Evolutionary conservation across 441 rosid species (phyloP), one percentile per base, ranked within the genome.

Genomic region (Populus hybrid): DNA sequence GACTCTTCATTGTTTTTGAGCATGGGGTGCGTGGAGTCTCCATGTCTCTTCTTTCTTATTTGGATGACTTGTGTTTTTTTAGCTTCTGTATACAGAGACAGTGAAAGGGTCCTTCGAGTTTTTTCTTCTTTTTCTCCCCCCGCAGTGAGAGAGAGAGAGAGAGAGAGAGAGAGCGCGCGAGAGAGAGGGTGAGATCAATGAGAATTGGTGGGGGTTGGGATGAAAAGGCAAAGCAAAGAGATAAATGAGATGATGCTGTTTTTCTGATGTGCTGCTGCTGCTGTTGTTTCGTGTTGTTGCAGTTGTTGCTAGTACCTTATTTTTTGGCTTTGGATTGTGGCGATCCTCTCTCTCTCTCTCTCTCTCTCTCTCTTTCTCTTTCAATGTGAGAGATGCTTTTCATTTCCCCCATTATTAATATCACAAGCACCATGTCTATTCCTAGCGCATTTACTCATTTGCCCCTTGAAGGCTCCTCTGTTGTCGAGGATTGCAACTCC

Each of bases 211-310:
- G 35, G 32, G 18, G 21, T 20, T 20, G 66, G 75, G 46, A 26
- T 73, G 76, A 76, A 82, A 84, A 78, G 40, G 81, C 80, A 68
- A 72, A 18, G 69, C 61, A 8, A 40, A 63, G 20, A 72, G 63
- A 74, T 70, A 78, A 76, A 74, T 78, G 81, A 73, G 84, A 81
- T 77, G 89, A 79, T 77, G 84, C 74, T 79, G 82, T 35, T 80
- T 76, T 77, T 70, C 70, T 81, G 83, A 78, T 76, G 79, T 72
- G 80, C 57, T 34, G 35, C 35, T 34, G 35, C 35, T 73, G 78
- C 23, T 72, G 73, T 26, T 77, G 74, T 67, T 34, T 5, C 35
- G 77, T 30, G 32, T 30, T 30, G 32, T 30, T 30, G 80, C 80
- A 78, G 82, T 72, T 64, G 81, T 63, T 80, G 77, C 36, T 71